These are phyloP conservation scores for Calonectria hongkongensis DNA, from an alignment of 2,329 filamentous ascomycete genomes.

Conservation along the genomic window DNA sequence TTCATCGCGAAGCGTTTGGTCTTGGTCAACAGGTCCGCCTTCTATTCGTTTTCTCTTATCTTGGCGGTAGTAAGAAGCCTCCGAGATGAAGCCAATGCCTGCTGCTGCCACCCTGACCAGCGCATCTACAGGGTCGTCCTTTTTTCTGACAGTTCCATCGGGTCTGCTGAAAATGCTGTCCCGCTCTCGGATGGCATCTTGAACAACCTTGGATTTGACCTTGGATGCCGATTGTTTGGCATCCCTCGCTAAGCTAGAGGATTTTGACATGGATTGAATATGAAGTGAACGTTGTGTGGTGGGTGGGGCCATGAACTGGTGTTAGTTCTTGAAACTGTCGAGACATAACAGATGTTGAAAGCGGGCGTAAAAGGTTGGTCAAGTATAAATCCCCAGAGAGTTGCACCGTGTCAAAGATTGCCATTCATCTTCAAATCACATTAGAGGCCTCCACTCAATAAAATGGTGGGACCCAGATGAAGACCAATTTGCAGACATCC, in stretches of 20 bases:
- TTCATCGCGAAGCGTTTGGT: background rate
- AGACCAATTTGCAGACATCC: background rate
- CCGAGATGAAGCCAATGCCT: constrained; percentile 33
- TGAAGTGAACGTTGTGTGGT: background rate
- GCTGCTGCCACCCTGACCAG: constrained; percentile 32
- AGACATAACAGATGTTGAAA: background rate
- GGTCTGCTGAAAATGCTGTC: constrained; percentile 6
- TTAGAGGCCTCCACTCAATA: constrained; percentile 7
- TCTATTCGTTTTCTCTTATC: constrained; percentile 23
- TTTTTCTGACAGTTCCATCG: background rate
- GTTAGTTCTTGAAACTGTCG: no score
- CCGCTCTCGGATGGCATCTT: constrained; percentile 15
- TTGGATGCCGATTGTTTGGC: constrained; percentile 3
- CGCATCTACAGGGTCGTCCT: constrained; percentile 19
- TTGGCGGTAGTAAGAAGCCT: constrained; percentile 26
- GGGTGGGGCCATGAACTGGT: background rate
- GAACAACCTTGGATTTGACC: constrained; percentile 2
- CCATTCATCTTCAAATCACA: background rate
- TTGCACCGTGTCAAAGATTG: no score
- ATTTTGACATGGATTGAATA: background rate
- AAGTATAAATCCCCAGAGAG: background rate
- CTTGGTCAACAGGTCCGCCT: background rate
- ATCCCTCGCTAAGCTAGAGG: constrained; percentile 5
- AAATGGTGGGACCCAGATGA: background rate
- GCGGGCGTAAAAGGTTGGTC: no score